These are phyloP conservation scores for Globisporangium rhizosaccharum DNA, from an alignment of 352 stramenopile species.

Conservation along the genomic window DNA sequence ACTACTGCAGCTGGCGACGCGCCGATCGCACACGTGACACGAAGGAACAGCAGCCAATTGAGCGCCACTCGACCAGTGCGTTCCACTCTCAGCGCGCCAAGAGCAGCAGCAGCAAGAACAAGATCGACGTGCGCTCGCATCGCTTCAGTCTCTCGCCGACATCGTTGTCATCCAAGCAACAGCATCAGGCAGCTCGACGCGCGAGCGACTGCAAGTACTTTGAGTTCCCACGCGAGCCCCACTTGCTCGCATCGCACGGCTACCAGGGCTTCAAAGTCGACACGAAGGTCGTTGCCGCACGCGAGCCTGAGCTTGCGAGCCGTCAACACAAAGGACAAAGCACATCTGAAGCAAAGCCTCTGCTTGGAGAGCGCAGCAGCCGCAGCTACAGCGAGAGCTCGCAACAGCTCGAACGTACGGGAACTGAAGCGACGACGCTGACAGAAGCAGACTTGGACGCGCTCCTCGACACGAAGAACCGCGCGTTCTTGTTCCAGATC, in stretches of 20 bases:
- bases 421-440: not conserved
- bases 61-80: not conserved
- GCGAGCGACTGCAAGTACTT: conserved; percentile 8
- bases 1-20: conserved; percentile 21
- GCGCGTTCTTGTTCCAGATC: conserved; percentile 19
- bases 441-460: conserved; percentile 15
- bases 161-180: not conserved
- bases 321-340: not conserved
- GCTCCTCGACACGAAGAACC: conserved; percentile 13
- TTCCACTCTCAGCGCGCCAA: not conserved
- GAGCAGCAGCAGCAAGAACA: not conserved
- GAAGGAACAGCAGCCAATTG: not conserved
- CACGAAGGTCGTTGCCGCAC: conserved; percentile 2
- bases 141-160: too few species aligned
- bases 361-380: not conserved
- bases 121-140: too few species aligned
- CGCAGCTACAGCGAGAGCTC: not conserved
- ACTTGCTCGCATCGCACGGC: not conserved
- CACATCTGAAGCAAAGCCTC: conserved; percentile 1
- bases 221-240: conserved; percentile 8
- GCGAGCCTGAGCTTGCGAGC: not conserved
- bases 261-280: conserved; percentile 10
- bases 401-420: not conserved
- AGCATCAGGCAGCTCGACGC: not conserved
- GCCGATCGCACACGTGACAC: not conserved